Evolutionary conservation across 169 alveolate species (phyloP).

Genomic region (Eimeria mitis): DNA sequence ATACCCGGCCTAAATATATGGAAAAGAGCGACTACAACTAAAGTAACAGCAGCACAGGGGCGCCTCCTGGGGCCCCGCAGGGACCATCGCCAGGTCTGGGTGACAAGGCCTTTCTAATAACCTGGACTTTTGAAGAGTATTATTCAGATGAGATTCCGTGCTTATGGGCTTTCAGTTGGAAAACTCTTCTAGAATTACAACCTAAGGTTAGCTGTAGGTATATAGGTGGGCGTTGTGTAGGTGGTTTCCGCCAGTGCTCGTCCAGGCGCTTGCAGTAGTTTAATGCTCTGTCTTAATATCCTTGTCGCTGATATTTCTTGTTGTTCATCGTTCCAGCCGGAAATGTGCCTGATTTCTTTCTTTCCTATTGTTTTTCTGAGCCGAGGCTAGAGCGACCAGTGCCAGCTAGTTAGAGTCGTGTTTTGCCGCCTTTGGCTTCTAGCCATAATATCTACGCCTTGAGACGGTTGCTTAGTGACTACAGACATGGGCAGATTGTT

Average conservation of each 20-base stretch:
- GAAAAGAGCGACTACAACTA: background rate
- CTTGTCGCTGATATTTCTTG: background rate
- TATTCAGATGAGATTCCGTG: background rate
- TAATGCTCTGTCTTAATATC: background rate
- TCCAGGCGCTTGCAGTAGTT: background rate
- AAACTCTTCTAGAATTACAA: background rate
- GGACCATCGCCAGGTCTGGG: background rate
- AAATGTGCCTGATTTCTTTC: background rate
- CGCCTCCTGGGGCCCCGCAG: constrained; percentile 21
- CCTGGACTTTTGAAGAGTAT: background rate
- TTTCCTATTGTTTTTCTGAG: background rate
- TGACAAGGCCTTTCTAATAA: background rate
- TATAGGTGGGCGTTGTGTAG: background rate
- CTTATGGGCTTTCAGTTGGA: background rate
- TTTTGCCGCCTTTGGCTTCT: background rate
- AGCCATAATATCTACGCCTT: background rate
- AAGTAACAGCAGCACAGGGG: background rate
- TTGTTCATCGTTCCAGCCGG: background rate
- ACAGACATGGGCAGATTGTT: background rate
- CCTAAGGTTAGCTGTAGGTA: background rate
- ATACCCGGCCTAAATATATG: background rate
- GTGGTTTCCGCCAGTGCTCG: background rate
- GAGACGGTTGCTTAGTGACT: background rate
- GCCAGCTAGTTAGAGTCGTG: background rate
- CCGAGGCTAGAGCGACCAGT: background rate